Conservation (phyloP, 495 filamentous ascomycete species). For the Cairneyella variabilis region DNA sequence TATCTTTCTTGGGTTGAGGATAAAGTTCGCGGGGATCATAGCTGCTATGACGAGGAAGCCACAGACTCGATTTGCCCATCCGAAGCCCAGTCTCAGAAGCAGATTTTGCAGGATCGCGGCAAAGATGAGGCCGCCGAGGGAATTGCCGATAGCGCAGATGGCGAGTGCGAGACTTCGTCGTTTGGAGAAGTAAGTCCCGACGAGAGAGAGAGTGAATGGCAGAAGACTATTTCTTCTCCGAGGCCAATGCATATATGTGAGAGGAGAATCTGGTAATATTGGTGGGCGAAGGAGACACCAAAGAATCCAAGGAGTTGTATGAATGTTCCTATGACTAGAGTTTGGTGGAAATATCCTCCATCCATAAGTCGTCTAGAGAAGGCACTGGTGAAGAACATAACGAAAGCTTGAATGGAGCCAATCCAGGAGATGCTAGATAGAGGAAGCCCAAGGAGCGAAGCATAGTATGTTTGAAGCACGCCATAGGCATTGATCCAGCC, state of each 20-base stretch:
- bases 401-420: slow-evolving; percentile 53
- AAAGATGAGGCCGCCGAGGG: slow-evolving; percentile 73
- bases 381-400: slow-evolving; percentile 44
- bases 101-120: slow-evolving; percentile 66
- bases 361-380: slow-evolving; percentile 54
- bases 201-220: slow-evolving; percentile 60
- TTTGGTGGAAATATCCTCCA: slow-evolving; percentile 56
- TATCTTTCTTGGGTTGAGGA: slow-evolving; percentile 57
- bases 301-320: slow-evolving; percentile 59
- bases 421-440: slow-evolving; percentile 58
- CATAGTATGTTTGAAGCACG: slow-evolving; percentile 69
- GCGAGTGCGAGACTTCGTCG: slow-evolving; percentile 67
- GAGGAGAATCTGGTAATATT: slow-evolving; percentile 76
- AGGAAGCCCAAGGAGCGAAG: slow-evolving; percentile 33
- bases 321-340: slow-evolving; percentile 48
- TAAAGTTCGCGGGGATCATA: slow-evolving; percentile 37
- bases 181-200: slow-evolving; percentile 70
- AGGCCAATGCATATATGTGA: slow-evolving; percentile 71
- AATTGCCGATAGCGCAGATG: slow-evolving; percentile 60
- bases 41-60: slow-evolving; percentile 55
- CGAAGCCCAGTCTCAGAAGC: slow-evolving; percentile 66
- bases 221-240: slow-evolving; percentile 69
- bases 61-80: slow-evolving; percentile 65
- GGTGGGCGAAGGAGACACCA: slow-evolving; percentile 57
- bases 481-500: slow-evolving; percentile 72